These are phyloP conservation scores for Przewalskia tangutica DNA, from an alignment of 257 asterid genomes.

Conservation along the genomic window DNA sequence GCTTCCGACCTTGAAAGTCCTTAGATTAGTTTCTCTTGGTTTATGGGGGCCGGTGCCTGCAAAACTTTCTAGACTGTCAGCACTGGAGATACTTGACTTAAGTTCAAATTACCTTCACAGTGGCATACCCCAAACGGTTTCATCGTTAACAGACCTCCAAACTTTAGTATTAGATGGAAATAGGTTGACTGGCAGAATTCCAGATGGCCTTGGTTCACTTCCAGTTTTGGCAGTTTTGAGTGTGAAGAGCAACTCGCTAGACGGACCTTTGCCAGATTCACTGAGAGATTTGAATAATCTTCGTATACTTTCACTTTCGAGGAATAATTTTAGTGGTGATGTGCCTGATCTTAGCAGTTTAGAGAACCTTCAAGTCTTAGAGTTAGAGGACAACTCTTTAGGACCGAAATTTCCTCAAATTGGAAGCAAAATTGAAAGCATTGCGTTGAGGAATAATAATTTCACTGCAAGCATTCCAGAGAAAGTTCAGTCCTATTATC, in stretches of 20 bases:
- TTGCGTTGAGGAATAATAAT: conserved; percentile 50
- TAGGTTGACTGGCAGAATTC: conserved; percentile 50
- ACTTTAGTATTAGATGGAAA: conserved; percentile 59
- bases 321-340: conserved; percentile 59
- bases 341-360: conserved; percentile 66
- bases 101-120: conserved; percentile 73
- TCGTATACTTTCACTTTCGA: conserved; percentile 53
- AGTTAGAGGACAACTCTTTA: conserved; percentile 45
- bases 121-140: conserved; percentile 29
- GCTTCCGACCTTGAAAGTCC: conserved; percentile 66
- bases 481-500: conserved; percentile 44
- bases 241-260: conserved; percentile 41
- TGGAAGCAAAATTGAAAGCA: conserved; percentile 34
- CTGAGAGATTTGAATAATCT: conserved; percentile 40
- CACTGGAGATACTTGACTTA: conserved; percentile 67
- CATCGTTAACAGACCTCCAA: conserved; percentile 46
- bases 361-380: conserved; percentile 63
- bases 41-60: conserved; percentile 66
- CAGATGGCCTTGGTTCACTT: conserved; percentile 42
- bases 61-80: conserved; percentile 35
- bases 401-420: conserved; percentile 65
- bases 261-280: conserved; percentile 51
- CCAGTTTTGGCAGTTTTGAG: conserved; percentile 58
- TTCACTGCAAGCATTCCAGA: conserved; percentile 59
- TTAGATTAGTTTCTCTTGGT: conserved; percentile 70